These are phyloP conservation scores for Podospora tetraspora DNA, from an alignment of 495 filamentous ascomycete genomes.

Conservation along the genomic window DNA sequence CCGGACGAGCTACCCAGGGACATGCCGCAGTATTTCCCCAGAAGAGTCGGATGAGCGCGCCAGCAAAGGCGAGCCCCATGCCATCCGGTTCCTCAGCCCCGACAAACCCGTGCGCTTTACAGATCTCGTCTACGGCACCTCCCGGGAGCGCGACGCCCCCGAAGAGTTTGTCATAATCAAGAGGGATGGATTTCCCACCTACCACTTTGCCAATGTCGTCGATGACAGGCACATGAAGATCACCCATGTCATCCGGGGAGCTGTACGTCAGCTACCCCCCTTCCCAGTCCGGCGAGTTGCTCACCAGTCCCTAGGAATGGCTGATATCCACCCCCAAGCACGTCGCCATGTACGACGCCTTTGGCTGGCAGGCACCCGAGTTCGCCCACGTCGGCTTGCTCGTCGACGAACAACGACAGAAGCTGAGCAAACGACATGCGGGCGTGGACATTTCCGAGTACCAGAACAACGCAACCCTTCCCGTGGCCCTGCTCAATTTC, in stretches of 20 bases:
- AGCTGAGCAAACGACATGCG: slow-evolving; percentile 81
- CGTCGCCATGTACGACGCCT: slow-evolving; percentile 77
- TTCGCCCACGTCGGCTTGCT: slow-evolving; percentile 91
- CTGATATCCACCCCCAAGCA: slow-evolving; percentile 90
- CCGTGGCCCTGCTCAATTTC: slow-evolving; percentile 76
- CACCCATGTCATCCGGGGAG: slow-evolving; percentile 88
- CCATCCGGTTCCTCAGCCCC: slow-evolving; percentile 66
- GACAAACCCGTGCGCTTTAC: slow-evolving; percentile 53
- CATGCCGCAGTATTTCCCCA: slow-evolving; percentile 59
- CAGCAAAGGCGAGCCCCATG: slow-evolving; percentile 61
- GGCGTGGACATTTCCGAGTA: slow-evolving; percentile 67
- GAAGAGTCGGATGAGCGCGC: slow-evolving; percentile 66
- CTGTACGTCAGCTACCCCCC: slow-evolving; percentile 45
- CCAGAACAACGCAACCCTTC: slow-evolving; percentile 62
- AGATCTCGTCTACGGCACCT: slow-evolving; percentile 73
- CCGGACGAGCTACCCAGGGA: slow-evolving; percentile 69
- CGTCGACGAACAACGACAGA: slow-evolving; percentile 65
- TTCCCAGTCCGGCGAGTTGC: background rate
- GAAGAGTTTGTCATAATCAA: slow-evolving; percentile 74
- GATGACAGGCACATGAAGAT: slow-evolving; percentile 94
- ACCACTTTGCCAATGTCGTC: slow-evolving; percentile 94
- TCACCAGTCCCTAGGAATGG: slow-evolving; percentile 60
- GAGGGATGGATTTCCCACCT: slow-evolving; percentile 85
- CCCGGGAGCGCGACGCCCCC: slow-evolving; percentile 37
- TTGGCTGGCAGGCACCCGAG: slow-evolving; percentile 74